phyloP scores from a whole-genome alignment of 2,329 filamentous ascomycete genomes.

The Hypoxylon sp. region DNA sequence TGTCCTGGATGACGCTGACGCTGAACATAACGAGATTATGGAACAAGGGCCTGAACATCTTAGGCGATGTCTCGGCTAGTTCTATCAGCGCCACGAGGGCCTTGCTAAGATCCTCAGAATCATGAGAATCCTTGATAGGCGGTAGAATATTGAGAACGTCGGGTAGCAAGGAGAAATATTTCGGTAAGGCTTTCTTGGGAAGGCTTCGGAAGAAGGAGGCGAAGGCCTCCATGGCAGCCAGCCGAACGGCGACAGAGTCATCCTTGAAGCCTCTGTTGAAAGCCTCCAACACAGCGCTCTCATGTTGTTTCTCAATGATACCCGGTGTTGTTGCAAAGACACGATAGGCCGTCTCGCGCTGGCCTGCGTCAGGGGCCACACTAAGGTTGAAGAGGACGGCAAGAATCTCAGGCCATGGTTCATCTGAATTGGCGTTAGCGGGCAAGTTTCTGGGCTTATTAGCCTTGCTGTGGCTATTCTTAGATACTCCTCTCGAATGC shows the following conservation, averaged over 20 bases:
- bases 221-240: slow-evolving; percentile 97
- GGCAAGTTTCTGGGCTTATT: not conserved
- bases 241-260: slow-evolving; percentile 84
- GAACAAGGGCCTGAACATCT: slow-evolving; percentile 98
- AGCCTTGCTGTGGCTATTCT: slow-evolving; percentile 1
- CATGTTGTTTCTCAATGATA: slow-evolving; percentile 96
- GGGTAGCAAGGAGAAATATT: slow-evolving; percentile 89
- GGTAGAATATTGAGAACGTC: slow-evolving; percentile 95
- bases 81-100: slow-evolving; percentile 94
- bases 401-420: slow-evolving; percentile 91
- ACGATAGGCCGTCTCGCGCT: slow-evolving; percentile 92
- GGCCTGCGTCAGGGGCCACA: slow-evolving; percentile 84
- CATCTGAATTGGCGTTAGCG: slow-evolving; percentile 67
- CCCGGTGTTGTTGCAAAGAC: slow-evolving; percentile 96
- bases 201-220: slow-evolving; percentile 95
- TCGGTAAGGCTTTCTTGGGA: slow-evolving; percentile 86
- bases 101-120: slow-evolving; percentile 92
- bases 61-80: slow-evolving; percentile 91
- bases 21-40: slow-evolving; percentile 93
- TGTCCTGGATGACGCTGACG: slow-evolving; percentile 94
- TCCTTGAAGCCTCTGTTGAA: slow-evolving; percentile 96
- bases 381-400: slow-evolving; percentile 90
- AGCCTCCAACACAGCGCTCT: slow-evolving; percentile 87
- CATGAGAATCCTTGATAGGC: slow-evolving; percentile 90
- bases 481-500: not conserved